Evolutionary conservation across 176 grass and related monocot genomes (phyloP).

Genomic region (Musa acuminata): DNA sequence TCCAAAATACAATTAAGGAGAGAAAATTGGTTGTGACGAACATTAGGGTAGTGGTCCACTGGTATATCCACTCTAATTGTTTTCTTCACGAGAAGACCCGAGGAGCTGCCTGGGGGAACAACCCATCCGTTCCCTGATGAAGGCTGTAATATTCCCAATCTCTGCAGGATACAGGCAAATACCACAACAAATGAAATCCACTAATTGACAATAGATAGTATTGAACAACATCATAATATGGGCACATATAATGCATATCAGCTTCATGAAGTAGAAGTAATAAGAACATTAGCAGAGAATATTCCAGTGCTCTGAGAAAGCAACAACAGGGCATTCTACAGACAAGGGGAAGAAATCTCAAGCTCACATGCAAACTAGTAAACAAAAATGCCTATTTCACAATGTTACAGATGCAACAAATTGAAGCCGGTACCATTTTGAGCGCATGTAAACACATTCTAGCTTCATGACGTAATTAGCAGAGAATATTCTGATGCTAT

Average conservation of each 20-base stretch:
- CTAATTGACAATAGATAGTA: background rate
- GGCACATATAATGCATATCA: too few relatives aligned
- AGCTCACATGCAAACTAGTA: background rate
- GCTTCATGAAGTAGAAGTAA: background rate
- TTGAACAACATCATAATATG: background rate
- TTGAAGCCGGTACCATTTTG: background rate
- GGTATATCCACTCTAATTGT: conserved; percentile 40
- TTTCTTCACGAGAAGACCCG: conserved; percentile 32
- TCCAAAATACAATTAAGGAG: background rate
- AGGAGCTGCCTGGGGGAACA: conserved; percentile 20
- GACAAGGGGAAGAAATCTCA: background rate
- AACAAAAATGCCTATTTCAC: background rate
- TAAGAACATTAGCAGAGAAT: too few relatives aligned
- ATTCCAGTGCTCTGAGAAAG: too few relatives aligned
- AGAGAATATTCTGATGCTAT: too few relatives aligned
- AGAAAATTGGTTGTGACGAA: background rate
- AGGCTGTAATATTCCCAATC: conserved; percentile 20
- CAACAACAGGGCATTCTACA: background rate
- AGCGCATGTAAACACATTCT: too few relatives aligned
- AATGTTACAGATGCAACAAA: background rate
- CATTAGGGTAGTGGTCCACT: conserved; percentile 38
- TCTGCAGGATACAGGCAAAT: conserved; percentile 17
- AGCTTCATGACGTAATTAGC: too few relatives aligned
- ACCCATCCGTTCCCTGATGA: conserved; percentile 24
- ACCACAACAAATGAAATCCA: background rate